Evolutionary conservation across 2,329 filamentous ascomycete genomes (phyloP).

Genomic region (Fusarium brevicatenulatum): DNA sequence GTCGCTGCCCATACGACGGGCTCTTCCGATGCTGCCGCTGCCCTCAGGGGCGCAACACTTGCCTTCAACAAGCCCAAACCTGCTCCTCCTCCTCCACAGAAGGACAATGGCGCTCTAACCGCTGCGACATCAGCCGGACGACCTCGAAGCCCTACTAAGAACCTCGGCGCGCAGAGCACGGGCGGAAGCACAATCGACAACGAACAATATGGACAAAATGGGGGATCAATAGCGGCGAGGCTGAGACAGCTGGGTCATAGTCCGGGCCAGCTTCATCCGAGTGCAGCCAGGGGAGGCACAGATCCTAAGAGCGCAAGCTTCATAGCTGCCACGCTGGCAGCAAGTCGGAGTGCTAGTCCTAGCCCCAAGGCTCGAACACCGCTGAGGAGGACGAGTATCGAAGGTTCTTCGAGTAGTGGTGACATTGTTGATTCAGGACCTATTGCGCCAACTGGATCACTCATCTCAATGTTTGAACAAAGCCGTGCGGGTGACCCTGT

Average conservation of each 20-base stretch:
- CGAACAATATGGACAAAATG: constrained; percentile 33
- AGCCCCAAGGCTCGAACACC: constrained; percentile 43
- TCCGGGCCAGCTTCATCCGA: constrained; percentile 34
- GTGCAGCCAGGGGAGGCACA: constrained; percentile 22
- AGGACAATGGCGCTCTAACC: constrained; percentile 54
- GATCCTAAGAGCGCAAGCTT: constrained; percentile 65
- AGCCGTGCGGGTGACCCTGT: constrained; percentile 49
- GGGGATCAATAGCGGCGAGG: constrained; percentile 35
- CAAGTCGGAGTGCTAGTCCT: constrained; percentile 60
- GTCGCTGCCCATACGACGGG: constrained; percentile 46
- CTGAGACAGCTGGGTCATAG: constrained; percentile 42
- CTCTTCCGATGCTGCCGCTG: constrained; percentile 55
- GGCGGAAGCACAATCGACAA: constrained; percentile 47
- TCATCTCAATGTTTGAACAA: constrained; percentile 76
- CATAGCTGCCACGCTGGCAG: constrained; percentile 67
- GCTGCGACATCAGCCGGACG: constrained; percentile 57
- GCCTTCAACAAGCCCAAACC: constrained; percentile 60
- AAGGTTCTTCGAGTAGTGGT: constrained; percentile 41
- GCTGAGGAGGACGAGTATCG: constrained; percentile 47
- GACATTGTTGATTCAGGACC: constrained; percentile 60
- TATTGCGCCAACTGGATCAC: constrained; percentile 69
- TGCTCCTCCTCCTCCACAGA: constrained; percentile 37
- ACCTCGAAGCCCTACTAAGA: constrained; percentile 40
- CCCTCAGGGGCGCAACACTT: constrained; percentile 64
- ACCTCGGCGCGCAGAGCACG: constrained; percentile 52